phyloP scores from a whole-genome alignment of 768 basidiomycete species.

The Xerocomellus dryophilus region DNA sequence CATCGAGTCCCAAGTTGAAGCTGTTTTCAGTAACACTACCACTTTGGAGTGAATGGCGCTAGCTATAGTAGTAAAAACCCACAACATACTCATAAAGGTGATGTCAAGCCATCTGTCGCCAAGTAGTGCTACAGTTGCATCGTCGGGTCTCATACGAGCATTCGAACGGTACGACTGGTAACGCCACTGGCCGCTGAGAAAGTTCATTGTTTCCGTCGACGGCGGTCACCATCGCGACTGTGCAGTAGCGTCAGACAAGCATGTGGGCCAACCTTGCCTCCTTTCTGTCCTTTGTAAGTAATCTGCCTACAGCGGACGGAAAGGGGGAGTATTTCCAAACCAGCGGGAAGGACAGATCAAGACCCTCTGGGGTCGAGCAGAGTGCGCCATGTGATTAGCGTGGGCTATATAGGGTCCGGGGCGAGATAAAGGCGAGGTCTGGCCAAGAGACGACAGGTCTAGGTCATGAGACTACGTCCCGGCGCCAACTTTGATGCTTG shows the following conservation, averaged over 20 bases:
- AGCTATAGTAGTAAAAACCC: neutral
- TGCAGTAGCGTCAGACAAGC: neutral
- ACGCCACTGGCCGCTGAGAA: neutral
- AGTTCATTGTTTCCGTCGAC: neutral
- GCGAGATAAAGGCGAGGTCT: neutral
- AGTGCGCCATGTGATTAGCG: neutral
- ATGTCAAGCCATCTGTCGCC: neutral
- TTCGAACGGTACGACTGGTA: neutral
- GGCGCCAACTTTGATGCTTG: no score
- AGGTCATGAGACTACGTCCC: no score
- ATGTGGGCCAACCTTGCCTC: conserved; percentile 1
- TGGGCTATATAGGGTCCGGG: neutral
- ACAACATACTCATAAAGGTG: neutral
- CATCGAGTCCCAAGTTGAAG: neutral
- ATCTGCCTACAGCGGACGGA: conserved; percentile 28
- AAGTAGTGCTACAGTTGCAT: neutral
- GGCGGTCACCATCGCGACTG: neutral
- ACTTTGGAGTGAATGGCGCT: neutral
- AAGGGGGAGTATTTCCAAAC: conserved; percentile 1
- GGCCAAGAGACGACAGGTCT: neutral
- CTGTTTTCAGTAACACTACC: neutral
- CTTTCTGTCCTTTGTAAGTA: conserved; percentile 23
- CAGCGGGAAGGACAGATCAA: neutral
- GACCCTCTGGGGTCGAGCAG: neutral
- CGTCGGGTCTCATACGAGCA: neutral